These are phyloP conservation scores for Heimioporus sp. DNA, from an alignment of 768 basidiomycete genomes.

Conservation along the genomic window DNA sequence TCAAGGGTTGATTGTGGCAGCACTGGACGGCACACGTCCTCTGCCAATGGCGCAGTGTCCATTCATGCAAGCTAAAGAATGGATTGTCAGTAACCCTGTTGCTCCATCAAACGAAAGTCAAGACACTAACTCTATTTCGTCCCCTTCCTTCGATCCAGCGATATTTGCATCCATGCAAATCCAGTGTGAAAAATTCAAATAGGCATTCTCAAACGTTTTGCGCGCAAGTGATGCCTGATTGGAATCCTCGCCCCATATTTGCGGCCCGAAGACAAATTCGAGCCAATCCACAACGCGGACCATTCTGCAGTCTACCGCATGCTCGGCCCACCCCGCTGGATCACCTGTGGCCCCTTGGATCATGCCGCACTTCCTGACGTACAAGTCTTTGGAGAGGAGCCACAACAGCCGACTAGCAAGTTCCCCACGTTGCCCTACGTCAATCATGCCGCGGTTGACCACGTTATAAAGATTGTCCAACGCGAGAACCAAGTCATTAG, in stretches of 20 bases:
- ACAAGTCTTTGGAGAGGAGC: constrained; percentile 1
- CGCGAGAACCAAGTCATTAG: neutral
- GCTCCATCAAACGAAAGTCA: neutral
- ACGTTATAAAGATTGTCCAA: neutral
- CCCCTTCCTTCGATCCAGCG: neutral
- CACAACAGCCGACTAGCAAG: neutral
- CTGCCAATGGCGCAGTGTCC: constrained; percentile 10
- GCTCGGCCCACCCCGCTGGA: neutral
- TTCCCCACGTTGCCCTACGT: neutral
- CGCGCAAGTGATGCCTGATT: neutral
- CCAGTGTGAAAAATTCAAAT: neutral
- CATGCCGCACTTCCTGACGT: neutral
- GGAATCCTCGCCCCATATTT: neutral
- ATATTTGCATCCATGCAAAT: neutral
- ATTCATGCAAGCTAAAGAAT: neutral
- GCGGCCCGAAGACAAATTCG: neutral
- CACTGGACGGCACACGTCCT: constrained; percentile 12
- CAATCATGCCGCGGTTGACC: constrained; percentile 2
- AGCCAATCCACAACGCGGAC: constrained; percentile 1
- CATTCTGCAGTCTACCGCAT: constrained; percentile 4
- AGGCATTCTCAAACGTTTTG: neutral
- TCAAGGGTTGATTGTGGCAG: neutral
- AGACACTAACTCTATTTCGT: neutral
- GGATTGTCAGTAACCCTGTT: too few relatives aligned
- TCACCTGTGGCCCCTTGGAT: neutral